Evolutionary conservation across 306 rosid species (phyloP).

Genomic region (Spatholobus suberectus): DNA sequence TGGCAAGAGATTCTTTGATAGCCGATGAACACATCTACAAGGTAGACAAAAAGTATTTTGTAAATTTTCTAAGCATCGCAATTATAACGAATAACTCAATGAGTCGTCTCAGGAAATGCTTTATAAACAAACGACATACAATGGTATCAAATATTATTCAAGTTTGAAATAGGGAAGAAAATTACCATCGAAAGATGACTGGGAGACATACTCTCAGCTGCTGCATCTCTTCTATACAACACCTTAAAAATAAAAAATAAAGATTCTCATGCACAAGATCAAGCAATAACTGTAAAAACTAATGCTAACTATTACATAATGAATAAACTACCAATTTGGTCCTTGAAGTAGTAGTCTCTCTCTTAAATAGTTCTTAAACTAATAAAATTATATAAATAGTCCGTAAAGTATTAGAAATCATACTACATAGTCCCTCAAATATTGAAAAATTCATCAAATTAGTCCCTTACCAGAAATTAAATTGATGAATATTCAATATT

Average conservation of each 20-base stretch:
- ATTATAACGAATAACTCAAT: not conserved
- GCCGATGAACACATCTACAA: conserved; percentile 91
- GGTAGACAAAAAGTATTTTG: not conserved
- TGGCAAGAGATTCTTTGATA: conserved; percentile 80
- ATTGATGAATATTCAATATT: too few relatives aligned
- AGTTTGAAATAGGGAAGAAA: conserved; percentile 21
- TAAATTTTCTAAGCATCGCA: conserved; percentile 15
- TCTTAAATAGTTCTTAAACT: too few relatives aligned
- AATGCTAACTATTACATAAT: not conserved
- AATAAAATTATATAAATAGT: too few relatives aligned
- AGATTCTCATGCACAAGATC: not conserved
- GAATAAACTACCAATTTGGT: too few relatives aligned
- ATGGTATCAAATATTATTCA: not conserved
- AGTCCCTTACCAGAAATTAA: too few relatives aligned
- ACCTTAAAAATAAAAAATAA: conserved; percentile 52
- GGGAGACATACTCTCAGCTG: conserved; percentile 58
- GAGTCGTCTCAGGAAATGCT: not conserved
- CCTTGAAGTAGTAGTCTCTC: too few relatives aligned
- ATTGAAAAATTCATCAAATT: too few relatives aligned
- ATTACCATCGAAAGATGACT: conserved; percentile 75
- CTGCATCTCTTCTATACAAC: conserved; percentile 60
- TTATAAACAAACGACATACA: not conserved
- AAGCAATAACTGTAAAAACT: not conserved
- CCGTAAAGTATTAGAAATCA: too few relatives aligned
- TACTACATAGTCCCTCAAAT: too few relatives aligned